Evolutionary conservation across 768 basidiomycete species (phyloP).

Genomic region (Termitomyces sp.): DNA sequence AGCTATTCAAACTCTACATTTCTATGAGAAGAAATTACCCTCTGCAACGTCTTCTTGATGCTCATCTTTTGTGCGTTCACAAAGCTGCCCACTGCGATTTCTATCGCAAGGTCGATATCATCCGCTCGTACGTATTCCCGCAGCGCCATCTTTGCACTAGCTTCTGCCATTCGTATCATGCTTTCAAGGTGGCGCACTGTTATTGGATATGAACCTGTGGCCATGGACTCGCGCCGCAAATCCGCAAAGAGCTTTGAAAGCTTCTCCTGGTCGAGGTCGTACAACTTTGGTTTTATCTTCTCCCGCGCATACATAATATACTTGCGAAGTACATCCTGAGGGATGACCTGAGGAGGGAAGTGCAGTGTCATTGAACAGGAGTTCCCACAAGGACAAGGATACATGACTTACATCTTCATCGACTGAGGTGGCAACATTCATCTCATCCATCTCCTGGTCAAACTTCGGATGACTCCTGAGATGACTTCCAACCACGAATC

Average conservation of each 20-base stretch:
- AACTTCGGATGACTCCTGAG: slow-evolving; percentile 93
- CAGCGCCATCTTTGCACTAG: slow-evolving; percentile 96
- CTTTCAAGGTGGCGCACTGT: slow-evolving; percentile 97
- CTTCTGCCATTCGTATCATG: slow-evolving; percentile 99
- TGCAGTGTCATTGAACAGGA: neutral
- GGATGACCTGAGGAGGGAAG: slow-evolving; percentile 65
- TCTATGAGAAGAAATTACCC: slow-evolving; percentile 46
- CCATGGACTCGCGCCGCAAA: slow-evolving; percentile 90
- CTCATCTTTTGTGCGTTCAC: slow-evolving; percentile 97
- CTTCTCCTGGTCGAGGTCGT: slow-evolving; percentile 95
- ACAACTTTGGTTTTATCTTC: slow-evolving; percentile 86
- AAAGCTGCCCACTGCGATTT: slow-evolving; percentile 92
- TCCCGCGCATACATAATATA: slow-evolving; percentile 99
- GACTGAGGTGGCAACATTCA: slow-evolving; percentile 82
- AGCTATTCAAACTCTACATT: no score
- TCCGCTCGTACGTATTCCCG: slow-evolving; percentile 94
- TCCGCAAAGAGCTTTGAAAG: slow-evolving; percentile 91
- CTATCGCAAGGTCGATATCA: slow-evolving; percentile 96
- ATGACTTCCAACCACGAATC: slow-evolving; percentile 98
- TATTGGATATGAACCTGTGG: slow-evolving; percentile 98
- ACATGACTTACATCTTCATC: slow-evolving; percentile 72
- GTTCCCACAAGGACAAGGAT: neutral
- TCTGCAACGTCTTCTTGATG: slow-evolving; percentile 95
- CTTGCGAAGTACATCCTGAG: slow-evolving; percentile 92
- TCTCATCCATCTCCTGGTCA: slow-evolving; percentile 81